These are phyloP conservation scores for Syncephalastrum racemosum DNA, from an alignment of 371 early-diverging fungal genomes.

Conservation along the genomic window DNA sequence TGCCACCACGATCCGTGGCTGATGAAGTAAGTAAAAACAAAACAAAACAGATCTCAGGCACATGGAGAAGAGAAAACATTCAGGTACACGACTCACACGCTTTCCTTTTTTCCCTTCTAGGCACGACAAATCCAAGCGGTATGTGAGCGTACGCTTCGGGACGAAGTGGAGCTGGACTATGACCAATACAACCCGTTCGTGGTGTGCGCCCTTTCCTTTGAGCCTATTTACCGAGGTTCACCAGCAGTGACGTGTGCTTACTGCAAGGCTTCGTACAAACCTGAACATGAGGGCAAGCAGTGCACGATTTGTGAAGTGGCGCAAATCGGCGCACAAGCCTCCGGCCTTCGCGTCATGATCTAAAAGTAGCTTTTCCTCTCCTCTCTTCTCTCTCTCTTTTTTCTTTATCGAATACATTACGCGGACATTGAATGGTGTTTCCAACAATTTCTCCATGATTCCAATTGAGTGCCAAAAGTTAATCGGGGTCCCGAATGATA, in stretches of 20 bases:
- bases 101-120: conserved; percentile 25
- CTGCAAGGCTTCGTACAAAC: conserved; percentile 86
- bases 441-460: too few relatives aligned
- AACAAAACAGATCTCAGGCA: not conserved
- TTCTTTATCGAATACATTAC: too few relatives aligned
- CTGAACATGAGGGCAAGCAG: conserved; percentile 72
- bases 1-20: conserved; percentile 73
- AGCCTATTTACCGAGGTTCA: conserved; percentile 87
- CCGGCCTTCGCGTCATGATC: conserved; percentile 45
- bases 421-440: too few relatives aligned
- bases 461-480: too few relatives aligned
- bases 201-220: conserved; percentile 75
- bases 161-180: conserved; percentile 83
- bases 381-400: not conserved
- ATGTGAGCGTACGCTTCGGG: conserved; percentile 77
- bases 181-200: conserved; percentile 93
- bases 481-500: too few relatives aligned
- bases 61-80: not conserved
- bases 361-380: conserved; percentile 16
- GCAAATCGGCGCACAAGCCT: conserved; percentile 54
- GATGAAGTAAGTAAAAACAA: conserved; percentile 55
- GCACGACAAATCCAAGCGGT: conserved; percentile 81
- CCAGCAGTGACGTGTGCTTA: conserved; percentile 78
- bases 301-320: conserved; percentile 88
- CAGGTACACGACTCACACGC: not conserved